These are phyloP conservation scores for Bigelowiella natans DNA, from an alignment of 78 protist species.

Conservation along the genomic window DNA sequence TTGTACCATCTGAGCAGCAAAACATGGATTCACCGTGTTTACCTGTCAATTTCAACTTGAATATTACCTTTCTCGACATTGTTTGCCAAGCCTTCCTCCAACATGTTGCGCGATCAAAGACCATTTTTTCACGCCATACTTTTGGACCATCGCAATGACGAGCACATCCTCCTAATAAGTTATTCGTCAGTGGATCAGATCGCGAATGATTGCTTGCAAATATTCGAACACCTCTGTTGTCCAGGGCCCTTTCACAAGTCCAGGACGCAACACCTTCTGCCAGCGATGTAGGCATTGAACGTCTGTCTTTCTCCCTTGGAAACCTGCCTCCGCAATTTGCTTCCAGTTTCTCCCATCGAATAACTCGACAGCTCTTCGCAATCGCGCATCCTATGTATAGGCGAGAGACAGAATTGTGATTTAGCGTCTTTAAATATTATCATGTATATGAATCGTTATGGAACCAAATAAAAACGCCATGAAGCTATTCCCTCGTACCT, in stretches of 20 bases:
- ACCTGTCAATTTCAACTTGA: not conserved
- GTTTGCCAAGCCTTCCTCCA: not conserved
- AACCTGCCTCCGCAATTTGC: not conserved
- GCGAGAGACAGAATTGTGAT: no score
- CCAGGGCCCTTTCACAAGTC: conserved; percentile 7
- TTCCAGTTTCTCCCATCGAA: conserved; percentile 3
- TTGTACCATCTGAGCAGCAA: not conserved
- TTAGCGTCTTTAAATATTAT: no score
- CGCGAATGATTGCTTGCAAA: no score
- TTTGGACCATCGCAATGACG: not conserved
- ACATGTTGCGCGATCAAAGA: not conserved
- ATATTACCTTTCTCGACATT: not conserved
- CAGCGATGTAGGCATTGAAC: conserved; percentile 18
- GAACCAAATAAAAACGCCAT: no score
- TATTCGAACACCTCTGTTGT: not conserved
- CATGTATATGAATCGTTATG: no score
- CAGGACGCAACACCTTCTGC: conserved; percentile 3
- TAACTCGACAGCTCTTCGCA: not conserved
- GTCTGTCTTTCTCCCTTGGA: not conserved
- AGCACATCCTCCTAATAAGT: not conserved
- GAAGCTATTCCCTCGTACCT: no score
- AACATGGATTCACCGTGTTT: not conserved
- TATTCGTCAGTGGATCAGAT: no score
- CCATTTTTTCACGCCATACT: not conserved
- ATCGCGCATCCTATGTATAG: not conserved